Conservation (phyloP, 2,329 filamentous ascomycete genomes). For the Claviceps pusilla region DNA sequence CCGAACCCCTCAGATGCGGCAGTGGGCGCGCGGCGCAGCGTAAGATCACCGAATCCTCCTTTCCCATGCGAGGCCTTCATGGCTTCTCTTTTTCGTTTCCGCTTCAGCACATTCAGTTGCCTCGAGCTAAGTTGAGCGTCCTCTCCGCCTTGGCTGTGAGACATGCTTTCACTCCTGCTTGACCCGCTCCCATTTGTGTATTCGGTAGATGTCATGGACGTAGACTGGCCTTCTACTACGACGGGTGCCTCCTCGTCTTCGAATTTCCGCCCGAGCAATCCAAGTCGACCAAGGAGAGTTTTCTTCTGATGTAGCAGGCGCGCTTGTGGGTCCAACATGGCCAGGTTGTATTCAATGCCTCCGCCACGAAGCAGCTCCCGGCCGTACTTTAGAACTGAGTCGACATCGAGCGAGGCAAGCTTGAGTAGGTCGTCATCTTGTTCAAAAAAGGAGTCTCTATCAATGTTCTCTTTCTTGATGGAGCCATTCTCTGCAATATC, state of each 20-base stretch:
- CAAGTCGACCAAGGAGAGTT: conserved; percentile 66
- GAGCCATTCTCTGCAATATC: conserved; percentile 20
- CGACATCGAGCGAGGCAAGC: conserved; percentile 62
- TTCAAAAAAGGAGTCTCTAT: conserved; percentile 25
- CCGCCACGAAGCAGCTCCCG: conserved; percentile 74
- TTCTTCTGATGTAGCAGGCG: conserved; percentile 81
- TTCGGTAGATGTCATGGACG: conserved; percentile 32
- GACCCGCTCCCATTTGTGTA: conserved; percentile 19
- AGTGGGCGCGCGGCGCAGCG: conserved; percentile 47
- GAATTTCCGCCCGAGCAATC: conserved; percentile 68
- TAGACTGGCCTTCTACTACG: conserved; percentile 32
- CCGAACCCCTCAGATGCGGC: conserved; percentile 45
- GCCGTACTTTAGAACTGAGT: conserved; percentile 66
- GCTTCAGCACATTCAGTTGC: conserved; percentile 85
- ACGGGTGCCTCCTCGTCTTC: conserved; percentile 63
- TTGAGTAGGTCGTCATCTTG: conserved; percentile 52
- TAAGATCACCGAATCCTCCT: conserved; percentile 76
- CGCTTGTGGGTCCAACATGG: conserved; percentile 64
- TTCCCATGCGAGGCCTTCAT: conserved; percentile 78
- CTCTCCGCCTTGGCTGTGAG: conserved; percentile 33
- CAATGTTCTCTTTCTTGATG: conserved; percentile 49
- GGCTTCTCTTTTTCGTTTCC: conserved; percentile 81
- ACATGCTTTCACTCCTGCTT: conserved; percentile 21
- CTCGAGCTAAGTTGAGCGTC: conserved; percentile 71
- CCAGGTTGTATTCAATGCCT: conserved; percentile 72